Conservation (phyloP, 805 yeast species). For the Yarrowia hollandica region DNA sequence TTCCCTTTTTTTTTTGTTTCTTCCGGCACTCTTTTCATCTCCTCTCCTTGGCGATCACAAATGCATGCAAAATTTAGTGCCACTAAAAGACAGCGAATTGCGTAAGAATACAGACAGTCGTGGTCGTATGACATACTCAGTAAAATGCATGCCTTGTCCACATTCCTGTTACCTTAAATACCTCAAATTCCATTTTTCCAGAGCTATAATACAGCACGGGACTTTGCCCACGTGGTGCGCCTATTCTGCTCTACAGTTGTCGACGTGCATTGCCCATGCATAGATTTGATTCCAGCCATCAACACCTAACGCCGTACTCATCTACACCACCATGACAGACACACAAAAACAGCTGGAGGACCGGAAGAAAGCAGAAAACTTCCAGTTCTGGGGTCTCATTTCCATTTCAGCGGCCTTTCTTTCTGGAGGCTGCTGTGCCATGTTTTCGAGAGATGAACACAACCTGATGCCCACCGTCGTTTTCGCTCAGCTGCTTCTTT, state of each 20-base stretch:
- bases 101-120: no score
- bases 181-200: background rate
- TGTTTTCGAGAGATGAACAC: background rate
- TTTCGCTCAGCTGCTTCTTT: conserved; percentile 4
- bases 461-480: conserved; percentile 12
- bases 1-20: no score
- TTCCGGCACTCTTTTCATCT: no score
- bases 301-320: no score
- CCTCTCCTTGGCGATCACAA: no score
- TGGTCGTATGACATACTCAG: no score
- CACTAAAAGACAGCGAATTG: no score
- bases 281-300: background rate
- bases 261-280: background rate
- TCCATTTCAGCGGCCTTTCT: conserved; percentile 4
- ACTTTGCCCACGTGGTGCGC: conserved; percentile 21
- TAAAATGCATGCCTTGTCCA: no score
- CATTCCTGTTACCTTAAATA: no score
- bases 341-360: background rate
- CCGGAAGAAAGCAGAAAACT: conserved; percentile 12
- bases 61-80: no score
- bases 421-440: background rate
- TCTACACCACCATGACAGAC: background rate
- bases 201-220: background rate
- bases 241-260: background rate
- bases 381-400: conserved; percentile 18